Base-by-base conservation (phyloP, 2,329 filamentous ascomycete genomes). In the Trichophyton rubrum region DNA sequence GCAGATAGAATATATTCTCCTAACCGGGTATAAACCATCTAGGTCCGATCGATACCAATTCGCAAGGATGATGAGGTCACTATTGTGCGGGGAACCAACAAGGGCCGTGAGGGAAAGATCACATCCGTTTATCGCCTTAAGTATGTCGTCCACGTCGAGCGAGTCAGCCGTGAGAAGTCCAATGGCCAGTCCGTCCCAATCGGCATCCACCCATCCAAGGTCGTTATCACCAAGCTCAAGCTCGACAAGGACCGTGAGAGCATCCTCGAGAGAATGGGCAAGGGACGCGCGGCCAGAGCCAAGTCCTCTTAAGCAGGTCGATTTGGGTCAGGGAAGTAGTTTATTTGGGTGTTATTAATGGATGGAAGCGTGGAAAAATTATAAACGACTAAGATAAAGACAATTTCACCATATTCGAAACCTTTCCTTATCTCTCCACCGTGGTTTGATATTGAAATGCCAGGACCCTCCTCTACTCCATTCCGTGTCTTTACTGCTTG, bases 171-270 rank as follows among this genome's bases (percentile, higher is more conserved):
- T 76, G 93, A 99, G 80, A 99, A 99, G 88, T 88, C 85, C 78
- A 93, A 90, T 78, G 92, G 93, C 80, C 91, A 96, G 83, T 88
- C 85, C 76, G 91, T 97, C 61, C 92, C 92, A 67, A 83, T 97
- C 75, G 90, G 90, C 78, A 86, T 99, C 79, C 88, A 92, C 80
- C 87, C 93, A 73, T 95, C 88, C 80, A 97, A 97, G 80, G 90
- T 96, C 70, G 87, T 96, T 82, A 88, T 99, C 83, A 96, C 87
- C 82, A 96, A 96, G 86, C 85, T 97, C 78, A 96, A 97, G 88
- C 84, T 96, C 80, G 76, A 79, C 68, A 79, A 79, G 73, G 77
- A 79, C 68, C 73, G 77, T 66, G 77, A 79, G 71, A 71, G 73
- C 64, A 75, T 79, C 64, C 70, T 79, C 56, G 75, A 75, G 68